Percentiles rank a stretch among this genome's conserved stretches.
phyloP scores from a whole-genome alignment of 2,329 filamentous ascomycete species.

The Hypoxylon sp. region DNA sequence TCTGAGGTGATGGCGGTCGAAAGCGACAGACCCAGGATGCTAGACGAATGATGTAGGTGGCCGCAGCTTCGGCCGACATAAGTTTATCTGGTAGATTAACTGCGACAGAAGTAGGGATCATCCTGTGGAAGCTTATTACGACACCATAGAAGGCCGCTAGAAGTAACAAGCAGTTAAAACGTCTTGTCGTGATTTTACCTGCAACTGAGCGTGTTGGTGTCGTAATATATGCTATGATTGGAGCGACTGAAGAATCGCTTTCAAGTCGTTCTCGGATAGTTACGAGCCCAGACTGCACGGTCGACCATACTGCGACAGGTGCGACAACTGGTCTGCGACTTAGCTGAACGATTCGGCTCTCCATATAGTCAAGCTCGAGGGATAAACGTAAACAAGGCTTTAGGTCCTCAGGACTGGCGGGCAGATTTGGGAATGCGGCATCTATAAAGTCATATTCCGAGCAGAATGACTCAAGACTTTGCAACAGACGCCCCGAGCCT shows the following conservation, averaged over 20 bases:
- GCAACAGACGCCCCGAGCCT: constrained; percentile 35
- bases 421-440: constrained; percentile 34
- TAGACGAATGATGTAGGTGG: constrained; percentile 38
- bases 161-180: constrained; percentile 41
- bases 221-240: constrained; percentile 29
- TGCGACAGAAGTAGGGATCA: constrained; percentile 28
- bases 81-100: constrained; percentile 24
- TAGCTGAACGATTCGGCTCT: constrained; percentile 37
- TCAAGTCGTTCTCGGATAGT: constrained; percentile 34
- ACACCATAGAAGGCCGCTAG: constrained; percentile 39
- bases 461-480: constrained; percentile 37
- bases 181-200: constrained; percentile 38
- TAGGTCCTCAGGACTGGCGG: constrained; percentile 29
- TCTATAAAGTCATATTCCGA: constrained; percentile 42
- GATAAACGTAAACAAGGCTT: constrained; percentile 38
- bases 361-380: constrained; percentile 39
- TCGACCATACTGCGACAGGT: constrained; percentile 26
- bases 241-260: constrained; percentile 26
- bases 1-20: constrained; percentile 41
- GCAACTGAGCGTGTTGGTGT: constrained; percentile 25
- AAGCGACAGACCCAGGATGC: constrained; percentile 37
- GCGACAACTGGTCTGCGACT: constrained; percentile 17
- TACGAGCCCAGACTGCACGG: constrained; percentile 35
- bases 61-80: constrained; percentile 33
- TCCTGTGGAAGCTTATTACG: constrained; percentile 42